A percentile compares a stretch with the other conserved stretches of the same genome.
Evolutionary conservation across 164 flowering plant species (phyloP).

Genomic region (Dillenia suffruticosa): DNA sequence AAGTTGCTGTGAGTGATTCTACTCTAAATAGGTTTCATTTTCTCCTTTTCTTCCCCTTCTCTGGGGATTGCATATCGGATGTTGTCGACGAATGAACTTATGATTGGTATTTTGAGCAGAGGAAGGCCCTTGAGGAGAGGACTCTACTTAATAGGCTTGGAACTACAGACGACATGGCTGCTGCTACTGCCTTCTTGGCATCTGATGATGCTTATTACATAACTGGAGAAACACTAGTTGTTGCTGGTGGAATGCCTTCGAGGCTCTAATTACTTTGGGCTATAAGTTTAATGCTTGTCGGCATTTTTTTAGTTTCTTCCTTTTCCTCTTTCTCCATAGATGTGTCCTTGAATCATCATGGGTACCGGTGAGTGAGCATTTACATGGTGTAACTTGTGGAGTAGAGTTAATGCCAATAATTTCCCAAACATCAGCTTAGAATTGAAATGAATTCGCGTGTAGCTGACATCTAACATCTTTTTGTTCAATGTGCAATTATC

Average conservation of each 20-base stretch:
- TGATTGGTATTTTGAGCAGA: slow-evolving; percentile 30
- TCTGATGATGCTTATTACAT: slow-evolving; percentile 95
- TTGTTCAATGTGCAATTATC: too few species aligned
- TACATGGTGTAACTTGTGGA: too few species aligned
- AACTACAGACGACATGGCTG: slow-evolving; percentile 90
- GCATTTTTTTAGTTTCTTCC: neutral
- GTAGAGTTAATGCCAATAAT: too few species aligned
- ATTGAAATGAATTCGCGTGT: too few species aligned
- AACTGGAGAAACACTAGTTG: slow-evolving; percentile 89
- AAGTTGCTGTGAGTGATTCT: slow-evolving; percentile 47
- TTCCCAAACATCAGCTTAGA: too few species aligned
- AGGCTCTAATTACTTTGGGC: slow-evolving; percentile 41
- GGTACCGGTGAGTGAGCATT: too few species aligned
- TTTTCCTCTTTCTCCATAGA: neutral
- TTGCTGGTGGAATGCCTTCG: slow-evolving; percentile 82
- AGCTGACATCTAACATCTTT: too few species aligned
- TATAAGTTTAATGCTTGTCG: too few species aligned
- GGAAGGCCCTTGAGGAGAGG: slow-evolving; percentile 36
- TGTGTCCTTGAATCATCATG: too few species aligned
- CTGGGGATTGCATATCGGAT: too few species aligned
- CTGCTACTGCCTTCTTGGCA: slow-evolving; percentile 85
- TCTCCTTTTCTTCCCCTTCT: too few species aligned
- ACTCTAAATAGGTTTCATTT: neutral
- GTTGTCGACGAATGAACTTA: neutral
- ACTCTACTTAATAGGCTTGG: slow-evolving; percentile 73